These are phyloP conservation scores for Candida maris DNA, from an alignment of 805 yeast genomes.

Conservation along the genomic window DNA sequence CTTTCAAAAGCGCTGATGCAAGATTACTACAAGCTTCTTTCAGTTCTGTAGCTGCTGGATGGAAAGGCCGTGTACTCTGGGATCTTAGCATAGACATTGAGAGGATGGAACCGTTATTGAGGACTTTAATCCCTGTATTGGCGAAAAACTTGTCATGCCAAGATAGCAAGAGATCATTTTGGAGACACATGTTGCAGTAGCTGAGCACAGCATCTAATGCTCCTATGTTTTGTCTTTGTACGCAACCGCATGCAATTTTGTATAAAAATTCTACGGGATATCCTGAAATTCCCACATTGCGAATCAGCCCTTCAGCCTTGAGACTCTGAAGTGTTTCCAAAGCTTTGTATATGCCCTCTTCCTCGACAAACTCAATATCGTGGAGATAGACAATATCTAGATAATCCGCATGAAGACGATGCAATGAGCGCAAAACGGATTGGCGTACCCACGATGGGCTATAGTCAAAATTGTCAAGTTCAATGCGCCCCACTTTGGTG, in stretches of 20 bases:
- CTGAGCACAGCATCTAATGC: slow-evolving; percentile 72
- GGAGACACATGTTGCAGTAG: slow-evolving; percentile 79
- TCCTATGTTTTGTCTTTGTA: slow-evolving; percentile 43
- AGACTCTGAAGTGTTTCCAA: slow-evolving; percentile 54
- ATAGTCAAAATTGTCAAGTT: slow-evolving; percentile 71
- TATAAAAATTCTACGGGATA: slow-evolving; percentile 74
- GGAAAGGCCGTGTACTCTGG: slow-evolving; percentile 66
- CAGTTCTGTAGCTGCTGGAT: slow-evolving; percentile 68
- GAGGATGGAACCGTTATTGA: slow-evolving; percentile 82
- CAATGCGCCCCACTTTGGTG: slow-evolving; percentile 82
- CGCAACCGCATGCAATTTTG: slow-evolving; percentile 42
- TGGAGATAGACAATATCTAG: slow-evolving; percentile 83
- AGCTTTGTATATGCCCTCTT: slow-evolving; percentile 56
- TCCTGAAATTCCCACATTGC: slow-evolving; percentile 76
- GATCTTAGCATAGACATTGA: slow-evolving; percentile 83
- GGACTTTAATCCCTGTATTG: slow-evolving; percentile 51
- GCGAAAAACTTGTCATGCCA: slow-evolving; percentile 46
- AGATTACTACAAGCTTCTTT: slow-evolving; percentile 48
- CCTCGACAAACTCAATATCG: slow-evolving; percentile 78
- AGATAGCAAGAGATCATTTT: slow-evolving; percentile 54
- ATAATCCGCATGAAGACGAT: slow-evolving; percentile 62
- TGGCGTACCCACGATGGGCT: slow-evolving; percentile 53
- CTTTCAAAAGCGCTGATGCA: slow-evolving; percentile 34
- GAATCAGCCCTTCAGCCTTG: slow-evolving; percentile 60
- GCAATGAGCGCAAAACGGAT: slow-evolving; percentile 64